Evolutionary conservation across 495 filamentous ascomycete species (phyloP).

Genomic region (Cercophora samala): DNA sequence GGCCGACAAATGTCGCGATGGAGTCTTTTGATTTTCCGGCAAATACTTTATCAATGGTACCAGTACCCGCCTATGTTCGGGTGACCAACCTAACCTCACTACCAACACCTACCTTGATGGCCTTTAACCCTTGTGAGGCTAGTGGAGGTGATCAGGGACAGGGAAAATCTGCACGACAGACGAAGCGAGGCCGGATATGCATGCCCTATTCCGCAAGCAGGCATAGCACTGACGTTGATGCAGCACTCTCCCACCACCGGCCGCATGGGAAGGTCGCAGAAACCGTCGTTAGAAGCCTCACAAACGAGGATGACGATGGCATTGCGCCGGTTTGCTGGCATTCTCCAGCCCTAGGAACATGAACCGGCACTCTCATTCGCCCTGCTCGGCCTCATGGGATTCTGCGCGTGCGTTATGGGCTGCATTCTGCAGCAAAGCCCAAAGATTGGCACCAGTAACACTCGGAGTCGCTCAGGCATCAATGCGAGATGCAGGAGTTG

Average conservation of each 20-base stretch:
- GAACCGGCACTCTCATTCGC: neutral
- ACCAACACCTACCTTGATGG: neutral
- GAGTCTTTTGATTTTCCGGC: neutral
- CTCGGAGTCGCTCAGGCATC: constrained; percentile 30
- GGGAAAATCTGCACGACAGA: constrained; percentile 12
- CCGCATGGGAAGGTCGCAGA: constrained; percentile 1
- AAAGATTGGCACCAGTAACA: constrained; percentile 16
- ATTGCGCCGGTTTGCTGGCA: neutral
- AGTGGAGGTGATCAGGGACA: constrained; percentile 7
- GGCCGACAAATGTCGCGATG: neutral
- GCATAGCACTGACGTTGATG: neutral
- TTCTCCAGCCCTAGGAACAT: neutral
- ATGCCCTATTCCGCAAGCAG: neutral
- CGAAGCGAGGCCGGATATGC: constrained; percentile 11
- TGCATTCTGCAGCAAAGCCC: constrained; percentile 32
- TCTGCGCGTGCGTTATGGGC: neutral
- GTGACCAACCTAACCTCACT: neutral
- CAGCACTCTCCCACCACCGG: neutral
- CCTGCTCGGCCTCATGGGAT: constrained; percentile 6
- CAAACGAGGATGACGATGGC: neutral
- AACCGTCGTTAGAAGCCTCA: neutral
- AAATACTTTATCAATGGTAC: neutral
- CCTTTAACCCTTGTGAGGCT: neutral
- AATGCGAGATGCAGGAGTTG: constrained; percentile 24
- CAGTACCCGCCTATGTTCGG: constrained; percentile 3